A percentile compares a stretch with the other conserved stretches of the same genome.
These are phyloP conservation scores for Fusarium nisikadoi DNA, from an alignment of 2,329 filamentous ascomycete species.

Conservation along the genomic window DNA sequence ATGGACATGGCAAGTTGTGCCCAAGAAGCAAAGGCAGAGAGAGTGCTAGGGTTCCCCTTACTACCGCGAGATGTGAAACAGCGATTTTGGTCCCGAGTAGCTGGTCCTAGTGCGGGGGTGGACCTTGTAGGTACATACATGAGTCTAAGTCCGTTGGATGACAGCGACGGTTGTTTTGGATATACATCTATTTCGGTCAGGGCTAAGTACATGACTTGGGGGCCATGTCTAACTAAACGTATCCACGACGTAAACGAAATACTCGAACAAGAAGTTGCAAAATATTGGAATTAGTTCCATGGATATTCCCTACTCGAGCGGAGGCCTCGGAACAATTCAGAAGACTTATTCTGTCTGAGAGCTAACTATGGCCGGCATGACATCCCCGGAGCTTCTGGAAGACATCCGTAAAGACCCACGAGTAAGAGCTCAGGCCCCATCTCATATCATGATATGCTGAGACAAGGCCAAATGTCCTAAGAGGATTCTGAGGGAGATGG, in stretches of 20 bases:
- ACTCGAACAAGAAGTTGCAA: neutral
- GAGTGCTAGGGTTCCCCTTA: constrained; percentile 10
- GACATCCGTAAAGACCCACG: constrained; percentile 20
- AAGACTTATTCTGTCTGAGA: constrained; percentile 27
- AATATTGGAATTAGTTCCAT: constrained; percentile 7
- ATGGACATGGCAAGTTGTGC: constrained; percentile 25
- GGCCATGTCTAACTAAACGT: neutral
- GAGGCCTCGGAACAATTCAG: constrained; percentile 25
- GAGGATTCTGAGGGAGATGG: constrained; percentile 40
- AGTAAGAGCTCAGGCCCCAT: constrained; percentile 8
- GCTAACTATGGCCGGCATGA: constrained; percentile 29
- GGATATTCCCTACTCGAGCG: constrained; percentile 36
- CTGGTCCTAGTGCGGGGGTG: constrained; percentile 44
- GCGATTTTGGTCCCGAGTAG: constrained; percentile 39
- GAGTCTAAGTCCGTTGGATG: constrained; percentile 18
- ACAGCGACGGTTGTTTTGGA: constrained; percentile 25
- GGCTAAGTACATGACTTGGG: constrained; percentile 23
- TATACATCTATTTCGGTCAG: constrained; percentile 36
- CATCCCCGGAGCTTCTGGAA: constrained; percentile 28
- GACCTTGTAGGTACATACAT: constrained; percentile 35
- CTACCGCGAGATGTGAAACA: constrained; percentile 27
- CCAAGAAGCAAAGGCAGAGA: neutral
- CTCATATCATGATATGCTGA: constrained; percentile 28
- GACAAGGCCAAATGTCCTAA: constrained; percentile 22
- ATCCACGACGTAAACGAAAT: constrained; percentile 4